Evolutionary conservation across 169 alveolate genomes (phyloP).

Genomic region (Theileria orientalis): DNA sequence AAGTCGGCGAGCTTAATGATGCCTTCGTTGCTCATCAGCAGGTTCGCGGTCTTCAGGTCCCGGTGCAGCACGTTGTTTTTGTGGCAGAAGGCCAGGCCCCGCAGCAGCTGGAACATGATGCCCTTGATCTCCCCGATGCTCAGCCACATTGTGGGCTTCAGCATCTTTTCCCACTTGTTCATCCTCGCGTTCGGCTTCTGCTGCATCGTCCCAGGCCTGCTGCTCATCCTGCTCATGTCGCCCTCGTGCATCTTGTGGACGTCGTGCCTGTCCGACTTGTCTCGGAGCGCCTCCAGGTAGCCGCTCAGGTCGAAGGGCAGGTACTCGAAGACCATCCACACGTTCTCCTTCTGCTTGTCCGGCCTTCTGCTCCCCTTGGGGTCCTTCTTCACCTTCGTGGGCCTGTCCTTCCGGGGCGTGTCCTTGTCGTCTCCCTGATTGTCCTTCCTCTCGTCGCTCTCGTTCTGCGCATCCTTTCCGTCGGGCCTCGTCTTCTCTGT

Average conservation of each 20-base stretch:
- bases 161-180: conserved; percentile 62
- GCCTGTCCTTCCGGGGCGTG: conserved; percentile 29
- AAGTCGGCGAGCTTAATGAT: conserved; percentile 93
- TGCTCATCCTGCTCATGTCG: neutral
- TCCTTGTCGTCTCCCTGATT: neutral
- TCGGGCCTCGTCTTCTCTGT: neutral
- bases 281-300: conserved; percentile 76
- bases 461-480: neutral
- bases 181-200: conserved; percentile 22
- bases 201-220: neutral
- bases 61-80: conserved; percentile 84
- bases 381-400: neutral
- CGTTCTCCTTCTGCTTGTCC: conserved; percentile 55
- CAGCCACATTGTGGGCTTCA: conserved; percentile 65
- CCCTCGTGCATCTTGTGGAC: neutral
- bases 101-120: conserved; percentile 79
- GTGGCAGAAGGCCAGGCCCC: conserved; percentile 86
- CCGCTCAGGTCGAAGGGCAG: conserved; percentile 84
- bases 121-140: conserved; percentile 79
- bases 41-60: conserved; percentile 89
- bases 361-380: neutral
- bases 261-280: neutral
- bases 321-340: conserved; percentile 86
- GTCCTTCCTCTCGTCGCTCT: neutral
- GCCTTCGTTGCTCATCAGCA: conserved; percentile 88